These are phyloP conservation scores for Canna indica DNA, from an alignment of 176 grass and related monocot genomes.

Conservation along the genomic window DNA sequence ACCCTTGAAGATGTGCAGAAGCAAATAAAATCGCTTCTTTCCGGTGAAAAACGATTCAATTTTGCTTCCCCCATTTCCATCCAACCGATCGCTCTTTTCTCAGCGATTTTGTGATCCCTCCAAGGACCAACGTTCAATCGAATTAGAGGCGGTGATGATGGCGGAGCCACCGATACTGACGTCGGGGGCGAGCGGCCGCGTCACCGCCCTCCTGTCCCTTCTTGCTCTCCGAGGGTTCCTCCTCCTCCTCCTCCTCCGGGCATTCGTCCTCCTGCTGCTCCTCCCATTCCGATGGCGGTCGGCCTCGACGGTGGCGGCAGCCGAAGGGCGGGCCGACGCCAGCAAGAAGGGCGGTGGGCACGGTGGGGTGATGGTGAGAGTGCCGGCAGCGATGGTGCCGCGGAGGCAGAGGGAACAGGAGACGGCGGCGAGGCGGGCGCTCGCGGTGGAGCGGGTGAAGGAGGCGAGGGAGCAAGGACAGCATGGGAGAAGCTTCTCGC, in stretches of 20 bases:
- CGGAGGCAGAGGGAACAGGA: conserved; percentile 36
- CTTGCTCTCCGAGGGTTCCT: not conserved
- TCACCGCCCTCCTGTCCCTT: conserved; percentile 16
- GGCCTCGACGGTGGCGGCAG: not conserved
- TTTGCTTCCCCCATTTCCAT: not conserved
- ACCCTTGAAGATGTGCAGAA: not conserved
- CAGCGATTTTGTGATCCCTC: not conserved
- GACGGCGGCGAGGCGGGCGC: conserved; percentile 35
- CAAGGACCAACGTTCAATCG: not conserved
- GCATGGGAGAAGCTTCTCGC: conserved; percentile 31
- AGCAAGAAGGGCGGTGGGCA: conserved; percentile 39
- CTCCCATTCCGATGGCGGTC: conserved; percentile 10
- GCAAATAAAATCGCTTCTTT: not conserved
- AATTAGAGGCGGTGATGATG: not conserved
- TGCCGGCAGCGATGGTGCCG: conserved; percentile 18
- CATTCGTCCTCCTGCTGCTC: not conserved
- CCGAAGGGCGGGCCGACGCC: conserved; percentile 16
- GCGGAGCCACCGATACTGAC: conserved; percentile 11
- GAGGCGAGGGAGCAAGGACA: conserved; percentile 24
- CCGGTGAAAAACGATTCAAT: not conserved
- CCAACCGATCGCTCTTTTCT: not conserved
- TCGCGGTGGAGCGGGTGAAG: conserved; percentile 23
- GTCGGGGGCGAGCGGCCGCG: conserved; percentile 18
- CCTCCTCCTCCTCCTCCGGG: conserved; percentile 4
- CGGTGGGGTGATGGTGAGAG: conserved; percentile 3